Conservation (phyloP, 495 filamentous ascomycete species). For the Penicillium lividum region DNA sequence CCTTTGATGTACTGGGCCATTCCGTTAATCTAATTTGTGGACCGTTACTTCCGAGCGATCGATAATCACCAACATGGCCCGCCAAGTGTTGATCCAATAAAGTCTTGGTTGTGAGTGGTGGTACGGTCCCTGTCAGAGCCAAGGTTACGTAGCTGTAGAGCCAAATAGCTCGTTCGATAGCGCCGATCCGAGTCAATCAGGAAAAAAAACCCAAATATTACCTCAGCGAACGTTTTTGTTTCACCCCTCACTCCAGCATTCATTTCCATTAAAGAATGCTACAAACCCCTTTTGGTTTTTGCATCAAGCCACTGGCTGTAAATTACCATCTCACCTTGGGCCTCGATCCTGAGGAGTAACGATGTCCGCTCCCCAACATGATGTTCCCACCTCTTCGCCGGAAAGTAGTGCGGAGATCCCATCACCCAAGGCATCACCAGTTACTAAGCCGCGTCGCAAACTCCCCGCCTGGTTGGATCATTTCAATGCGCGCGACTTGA, state of each 20-base stretch:
- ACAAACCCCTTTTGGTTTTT: not conserved
- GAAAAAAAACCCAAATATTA: constrained; percentile 6
- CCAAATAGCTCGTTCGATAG: constrained; percentile 21
- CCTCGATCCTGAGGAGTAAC: not conserved
- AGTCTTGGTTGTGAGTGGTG: not conserved
- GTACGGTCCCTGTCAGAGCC: not conserved
- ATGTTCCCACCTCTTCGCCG: constrained; percentile 11
- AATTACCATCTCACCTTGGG: not conserved
- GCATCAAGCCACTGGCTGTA: not conserved
- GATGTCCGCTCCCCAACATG: constrained; percentile 20
- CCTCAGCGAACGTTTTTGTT: constrained; percentile 5
- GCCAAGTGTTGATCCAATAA: not conserved
- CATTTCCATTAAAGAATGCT: not conserved
- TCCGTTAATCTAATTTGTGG: not conserved
- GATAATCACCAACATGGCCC: not conserved
- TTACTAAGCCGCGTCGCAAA: constrained; percentile 18
- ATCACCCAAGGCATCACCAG: constrained; percentile 6
- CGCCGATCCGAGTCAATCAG: constrained; percentile 13
- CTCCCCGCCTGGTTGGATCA: constrained; percentile 44
- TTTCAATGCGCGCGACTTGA: constrained; percentile 48
- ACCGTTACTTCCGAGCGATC: not conserved
- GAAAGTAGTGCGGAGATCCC: constrained; percentile 11
- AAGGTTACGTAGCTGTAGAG: constrained; percentile 1
- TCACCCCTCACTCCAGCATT: not conserved
- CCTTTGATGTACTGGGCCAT: not conserved